Evolutionary conservation across 345 rosid genomes (phyloP), one percentile per base, ranked within the genome.

Genomic region (Citrus glauca): DNA sequence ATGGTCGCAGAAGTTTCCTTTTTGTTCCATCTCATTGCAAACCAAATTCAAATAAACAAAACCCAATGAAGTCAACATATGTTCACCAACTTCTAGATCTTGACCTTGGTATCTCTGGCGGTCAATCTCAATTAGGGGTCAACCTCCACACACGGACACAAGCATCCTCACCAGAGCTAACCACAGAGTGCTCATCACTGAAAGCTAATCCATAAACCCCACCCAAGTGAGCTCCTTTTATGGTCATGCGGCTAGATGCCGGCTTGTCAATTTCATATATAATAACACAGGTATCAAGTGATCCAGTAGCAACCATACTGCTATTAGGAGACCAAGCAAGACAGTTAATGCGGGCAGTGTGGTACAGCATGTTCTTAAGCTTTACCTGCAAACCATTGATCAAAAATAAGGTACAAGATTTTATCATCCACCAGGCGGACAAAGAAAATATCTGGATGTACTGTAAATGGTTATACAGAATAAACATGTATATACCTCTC

Each of bases 121-220:
- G 76, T 81, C 57, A 45, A 2, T 71, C 59, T 84, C 69, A 87
- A 59, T 86, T 84, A 0, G 81, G 78, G 70, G 72, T 87, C 50
- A 88, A 64, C 76, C 76, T 86, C 98, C 97, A 94, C 32, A 92
- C 90, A 3, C 97, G 91, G 75, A 94, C 78, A 84, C 94, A 94
- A 33, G 97, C 97, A 89, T 94, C 98, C 88, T 92, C 98, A 69
- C 98, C 98, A n/a, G 98, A 94, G 65, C 98, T 92, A 74, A 88
- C 91, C 7, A 92, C 81, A 74, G 81, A 87, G 25, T 75, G 72
- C 37, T 88, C 92, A 75, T 92, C 94, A 55, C 87, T 84, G 77
- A 94, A 94, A 70, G 90, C 91, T 71, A 94, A 83, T 70, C 97
- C 98, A 77, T 94, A 94, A 42, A 94, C 98, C 76, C 95, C 98